Evolutionary conservation across 306 rosid genomes (phyloP).

Genomic region (Coriaria nepalensis): DNA sequence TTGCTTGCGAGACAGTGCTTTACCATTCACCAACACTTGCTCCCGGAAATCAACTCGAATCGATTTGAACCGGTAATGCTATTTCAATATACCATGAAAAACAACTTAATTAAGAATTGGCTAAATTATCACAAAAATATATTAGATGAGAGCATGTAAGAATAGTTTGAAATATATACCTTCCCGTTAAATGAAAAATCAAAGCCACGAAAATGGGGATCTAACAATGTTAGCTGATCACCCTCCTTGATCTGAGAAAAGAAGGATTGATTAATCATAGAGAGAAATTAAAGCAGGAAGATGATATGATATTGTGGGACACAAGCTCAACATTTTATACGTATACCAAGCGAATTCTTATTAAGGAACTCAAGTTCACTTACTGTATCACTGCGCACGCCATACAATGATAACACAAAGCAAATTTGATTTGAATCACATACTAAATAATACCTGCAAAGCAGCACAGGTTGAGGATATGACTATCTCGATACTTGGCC

Average conservation of each 20-base stretch:
- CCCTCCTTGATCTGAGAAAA: slow-evolving; percentile 77
- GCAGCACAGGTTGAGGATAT: slow-evolving; percentile 2
- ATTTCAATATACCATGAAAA: slow-evolving; percentile 11
- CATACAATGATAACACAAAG: slow-evolving; percentile 68
- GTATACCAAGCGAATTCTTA: no score
- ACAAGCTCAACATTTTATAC: neutral
- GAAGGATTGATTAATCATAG: slow-evolving; percentile 2
- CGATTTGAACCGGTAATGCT: slow-evolving; percentile 71
- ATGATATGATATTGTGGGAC: slow-evolving; percentile 1
- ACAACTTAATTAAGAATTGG: neutral
- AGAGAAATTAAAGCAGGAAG: neutral
- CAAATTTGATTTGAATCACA: slow-evolving; percentile 64
- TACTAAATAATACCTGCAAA: slow-evolving; percentile 71
- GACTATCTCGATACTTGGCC: neutral
- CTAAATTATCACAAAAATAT: no score
- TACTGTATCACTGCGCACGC: slow-evolving; percentile 62
- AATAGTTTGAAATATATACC: slow-evolving; percentile 25
- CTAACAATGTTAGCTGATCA: slow-evolving; percentile 62
- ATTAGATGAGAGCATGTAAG: slow-evolving; percentile 5
- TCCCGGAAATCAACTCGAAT: slow-evolving; percentile 77
- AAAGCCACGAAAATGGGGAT: slow-evolving; percentile 43
- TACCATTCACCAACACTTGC: slow-evolving; percentile 81
- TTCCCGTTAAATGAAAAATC: slow-evolving; percentile 65
- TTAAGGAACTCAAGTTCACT: slow-evolving; percentile 7
- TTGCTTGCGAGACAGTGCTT: slow-evolving; percentile 49